Evolutionary conservation across 140 eudicot species (phyloP), one percentile per base, ranked within the genome.

Genomic region (Ambrosia hybrid): DNA sequence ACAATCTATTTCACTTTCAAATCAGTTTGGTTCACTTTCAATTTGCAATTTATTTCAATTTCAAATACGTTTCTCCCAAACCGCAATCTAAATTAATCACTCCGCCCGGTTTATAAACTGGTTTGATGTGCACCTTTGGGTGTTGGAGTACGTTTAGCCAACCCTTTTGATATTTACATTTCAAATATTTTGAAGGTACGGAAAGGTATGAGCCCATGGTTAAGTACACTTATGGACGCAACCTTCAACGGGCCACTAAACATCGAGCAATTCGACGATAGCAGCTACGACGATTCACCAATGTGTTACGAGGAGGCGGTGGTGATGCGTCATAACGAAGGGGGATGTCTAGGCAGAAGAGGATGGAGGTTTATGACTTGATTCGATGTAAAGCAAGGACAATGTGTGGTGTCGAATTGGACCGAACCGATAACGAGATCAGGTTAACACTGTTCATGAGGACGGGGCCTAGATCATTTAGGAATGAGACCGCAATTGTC

Each of bases 251-350:
- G 72, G 45, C 80, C 86, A 12, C 0, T 85, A 17, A 71, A 78
- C 13, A 77, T 87, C 3, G 89, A 90, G 71, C 67, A 66, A 5
- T 80, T 82, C 51, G 83, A 80, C 0, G 79, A 75, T 7, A 74
- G 66, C 4, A 55, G 16, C 5, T 67, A 73, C 3, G 86, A 57
- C 0, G 63, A 51, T 4, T 69, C 34, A 17, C 64, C 86, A 26
- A 71, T 70, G 49, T 93, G 98, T 66, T 89, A 83, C 2, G 96
- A 89, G 88, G 80, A 84, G 81, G 91, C 98, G 5, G 96, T 90
- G 78, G 97, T 93, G 73, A 93, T 87, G 98, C 80, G 98, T 66
- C 98, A 93, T 58, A 85, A 84, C 9, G 98, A 84, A 74, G 98
- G 98, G 97, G 98, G 72, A 89, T 93, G 98, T 90, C 93, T 4